Conservation (phyloP, 2,329 filamentous ascomycete species). For the Cytospora piceicola region DNA sequence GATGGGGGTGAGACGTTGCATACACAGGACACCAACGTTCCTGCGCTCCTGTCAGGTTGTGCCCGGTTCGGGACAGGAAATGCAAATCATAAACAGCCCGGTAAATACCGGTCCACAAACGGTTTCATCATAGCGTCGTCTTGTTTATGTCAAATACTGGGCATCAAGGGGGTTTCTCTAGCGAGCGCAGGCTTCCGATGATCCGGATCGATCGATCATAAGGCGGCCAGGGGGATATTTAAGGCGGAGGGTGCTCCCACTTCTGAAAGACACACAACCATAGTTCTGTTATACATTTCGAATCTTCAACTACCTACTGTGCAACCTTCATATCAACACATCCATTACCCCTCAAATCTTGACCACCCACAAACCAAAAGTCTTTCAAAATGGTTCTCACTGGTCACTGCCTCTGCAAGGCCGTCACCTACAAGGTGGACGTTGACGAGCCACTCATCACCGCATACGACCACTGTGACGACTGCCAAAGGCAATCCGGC, state of each 20-base stretch:
- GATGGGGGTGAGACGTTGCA: background rate
- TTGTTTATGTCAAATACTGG: background rate
- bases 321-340: background rate
- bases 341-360: slow-evolving; percentile 29
- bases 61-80: slow-evolving; percentile 6
- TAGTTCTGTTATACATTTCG: no score
- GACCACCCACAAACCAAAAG: slow-evolving; percentile 12
- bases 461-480: slow-evolving; percentile 73
- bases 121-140: slow-evolving; percentile 27
- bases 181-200: background rate
- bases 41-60: background rate
- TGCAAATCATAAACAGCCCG: slow-evolving; percentile 18
- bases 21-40: background rate
- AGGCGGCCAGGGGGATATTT: background rate
- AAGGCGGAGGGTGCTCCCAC: slow-evolving; percentile 12
- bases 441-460: slow-evolving; percentile 56
- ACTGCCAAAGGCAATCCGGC: slow-evolving; percentile 72
- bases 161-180: slow-evolving; percentile 19
- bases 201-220: background rate
- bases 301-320: background rate
- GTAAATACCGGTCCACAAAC: slow-evolving; percentile 9
- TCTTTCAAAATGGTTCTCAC: slow-evolving; percentile 63
- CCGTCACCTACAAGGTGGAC: slow-evolving; percentile 68
- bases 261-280: background rate
- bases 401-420: slow-evolving; percentile 73